phyloP scores from a whole-genome alignment of 139 green algal genomes.

The Coelastrella sp. region DNA sequence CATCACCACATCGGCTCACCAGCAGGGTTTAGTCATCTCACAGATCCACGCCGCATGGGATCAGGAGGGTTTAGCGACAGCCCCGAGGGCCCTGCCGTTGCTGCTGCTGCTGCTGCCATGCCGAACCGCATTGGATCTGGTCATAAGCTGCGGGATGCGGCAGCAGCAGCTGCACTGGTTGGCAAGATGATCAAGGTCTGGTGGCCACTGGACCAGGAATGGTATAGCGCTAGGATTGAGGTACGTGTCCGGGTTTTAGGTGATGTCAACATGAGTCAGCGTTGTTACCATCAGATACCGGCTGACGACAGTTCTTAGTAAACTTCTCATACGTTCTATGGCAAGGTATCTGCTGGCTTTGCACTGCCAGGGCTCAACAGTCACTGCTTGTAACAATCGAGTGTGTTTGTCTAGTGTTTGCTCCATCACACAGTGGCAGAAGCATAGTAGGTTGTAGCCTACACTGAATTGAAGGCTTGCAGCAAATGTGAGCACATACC shows the following conservation, averaged over 20 bases:
- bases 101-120: not conserved
- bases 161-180: conserved; percentile 22
- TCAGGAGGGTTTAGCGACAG: not conserved
- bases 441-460: too few species aligned
- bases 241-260: not conserved
- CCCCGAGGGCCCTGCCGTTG: not conserved
- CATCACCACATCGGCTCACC: not conserved
- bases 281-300: too few species aligned
- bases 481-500: too few species aligned
- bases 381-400: too few species aligned
- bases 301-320: too few species aligned
- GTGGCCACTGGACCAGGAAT: conserved; percentile 23
- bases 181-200: not conserved
- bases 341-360: too few species aligned
- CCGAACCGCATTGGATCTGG: not conserved
- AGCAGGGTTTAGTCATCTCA: not conserved
- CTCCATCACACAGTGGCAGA: too few species aligned
- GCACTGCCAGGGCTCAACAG: too few species aligned
- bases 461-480: too few species aligned
- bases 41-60: not conserved
- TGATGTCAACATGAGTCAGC: not conserved
- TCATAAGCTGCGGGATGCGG: not conserved
- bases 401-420: too few species aligned
- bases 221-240: not conserved
- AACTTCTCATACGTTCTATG: too few species aligned